A percentile compares a stretch with the other conserved stretches of the same genome.
phyloP scores from a whole-genome alignment of 352 stramenopile genomes.

The Aphanomyces euteiches region DNA sequence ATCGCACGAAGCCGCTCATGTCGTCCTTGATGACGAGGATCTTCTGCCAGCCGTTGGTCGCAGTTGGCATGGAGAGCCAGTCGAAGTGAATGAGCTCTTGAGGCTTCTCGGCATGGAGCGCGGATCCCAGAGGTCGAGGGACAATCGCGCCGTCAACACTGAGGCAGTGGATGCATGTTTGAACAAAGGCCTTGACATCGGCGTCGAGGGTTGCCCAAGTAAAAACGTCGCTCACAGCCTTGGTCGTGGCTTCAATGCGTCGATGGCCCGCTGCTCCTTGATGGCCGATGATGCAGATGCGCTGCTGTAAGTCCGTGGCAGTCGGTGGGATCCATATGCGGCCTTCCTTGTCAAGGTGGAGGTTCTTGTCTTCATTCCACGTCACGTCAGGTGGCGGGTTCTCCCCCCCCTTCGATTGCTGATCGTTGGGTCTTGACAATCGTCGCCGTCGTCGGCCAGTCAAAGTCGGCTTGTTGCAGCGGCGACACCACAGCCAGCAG shows the following conservation, averaged over 20 bases:
- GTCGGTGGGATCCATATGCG: not conserved
- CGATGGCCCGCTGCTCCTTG: not conserved
- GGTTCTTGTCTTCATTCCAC: conserved; percentile 2
- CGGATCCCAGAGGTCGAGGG: not conserved
- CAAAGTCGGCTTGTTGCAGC: conserved; percentile 29
- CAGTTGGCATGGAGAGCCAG: conserved; percentile 34
- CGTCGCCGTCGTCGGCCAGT: conserved; percentile 10
- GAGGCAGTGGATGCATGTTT: not conserved
- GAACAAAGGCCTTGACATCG: not conserved
- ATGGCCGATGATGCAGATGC: not conserved
- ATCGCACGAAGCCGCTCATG: conserved; percentile 33
- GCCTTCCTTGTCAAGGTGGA: not conserved
- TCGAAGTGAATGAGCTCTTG: conserved; percentile 35
- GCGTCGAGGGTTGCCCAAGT: not conserved
- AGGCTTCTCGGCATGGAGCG: not conserved
- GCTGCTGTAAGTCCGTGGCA: conserved; percentile 31
- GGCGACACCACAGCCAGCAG: conserved; percentile 29
- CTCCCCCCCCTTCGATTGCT: not conserved
- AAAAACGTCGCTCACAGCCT: not conserved
- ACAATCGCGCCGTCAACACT: not conserved
- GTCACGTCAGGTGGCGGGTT: not conserved
- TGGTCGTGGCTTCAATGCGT: not conserved
- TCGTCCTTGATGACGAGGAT: conserved; percentile 39
- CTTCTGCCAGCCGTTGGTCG: conserved; percentile 29
- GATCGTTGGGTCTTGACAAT: not conserved